Evolutionary conservation across 2,329 filamentous ascomycete species (phyloP).

Genomic region (Colletotrichum sojae): DNA sequence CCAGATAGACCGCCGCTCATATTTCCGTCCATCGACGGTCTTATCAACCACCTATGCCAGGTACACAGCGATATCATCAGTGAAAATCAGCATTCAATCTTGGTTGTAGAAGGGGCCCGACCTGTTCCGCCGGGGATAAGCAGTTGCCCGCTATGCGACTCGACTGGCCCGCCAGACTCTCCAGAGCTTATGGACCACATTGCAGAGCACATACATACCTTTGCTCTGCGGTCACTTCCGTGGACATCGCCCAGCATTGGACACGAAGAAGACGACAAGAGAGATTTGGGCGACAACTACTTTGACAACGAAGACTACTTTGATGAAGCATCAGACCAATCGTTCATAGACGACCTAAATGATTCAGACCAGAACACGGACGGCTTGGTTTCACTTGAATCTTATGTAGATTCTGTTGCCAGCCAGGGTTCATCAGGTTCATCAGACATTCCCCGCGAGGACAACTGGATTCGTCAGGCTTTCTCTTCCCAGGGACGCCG

Average conservation of each 20-base stretch:
- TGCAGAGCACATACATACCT: neutral
- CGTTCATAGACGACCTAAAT: too few species aligned
- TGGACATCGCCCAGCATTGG: neutral
- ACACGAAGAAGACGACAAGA: neutral
- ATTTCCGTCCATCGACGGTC: neutral
- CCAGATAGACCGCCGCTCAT: neutral
- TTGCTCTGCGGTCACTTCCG: neutral
- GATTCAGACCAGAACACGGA: too few species aligned
- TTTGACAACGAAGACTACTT: neutral
- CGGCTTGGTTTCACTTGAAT: too few species aligned
- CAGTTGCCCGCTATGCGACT: neutral
- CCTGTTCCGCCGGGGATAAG: neutral
- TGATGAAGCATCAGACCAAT: neutral
- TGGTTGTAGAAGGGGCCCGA: neutral
- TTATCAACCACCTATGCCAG: neutral
- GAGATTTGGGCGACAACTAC: neutral
- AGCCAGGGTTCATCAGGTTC: too few species aligned
- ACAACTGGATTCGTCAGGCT: conserved; percentile 89
- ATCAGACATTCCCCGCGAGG: conserved; percentile 83
- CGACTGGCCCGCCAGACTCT: neutral
- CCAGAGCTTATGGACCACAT: neutral
- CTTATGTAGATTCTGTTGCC: too few species aligned
- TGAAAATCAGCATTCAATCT: neutral
- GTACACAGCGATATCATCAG: neutral
- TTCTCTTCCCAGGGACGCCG: conserved; percentile 74